Evolutionary conservation across 2,329 filamentous ascomycete genomes (phyloP), one percentile per base, ranked within the genome.

Genomic region (Colletotrichum somersetense): DNA sequence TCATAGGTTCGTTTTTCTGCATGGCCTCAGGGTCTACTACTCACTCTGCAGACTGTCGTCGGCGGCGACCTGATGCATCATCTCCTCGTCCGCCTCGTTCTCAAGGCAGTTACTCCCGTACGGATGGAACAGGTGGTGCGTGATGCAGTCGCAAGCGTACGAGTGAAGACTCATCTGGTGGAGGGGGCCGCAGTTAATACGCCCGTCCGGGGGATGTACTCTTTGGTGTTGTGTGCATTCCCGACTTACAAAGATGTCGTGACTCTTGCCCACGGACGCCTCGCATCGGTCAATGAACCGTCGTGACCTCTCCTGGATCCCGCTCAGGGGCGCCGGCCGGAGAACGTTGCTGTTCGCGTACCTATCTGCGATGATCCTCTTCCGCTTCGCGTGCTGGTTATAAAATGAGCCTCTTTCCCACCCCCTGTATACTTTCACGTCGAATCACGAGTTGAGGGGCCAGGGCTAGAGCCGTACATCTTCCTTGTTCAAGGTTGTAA

Each of bases 341-440:
- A 92, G 85, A 62, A 93, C 83, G 76, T 92, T 93, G 66, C 87
- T 89, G 79, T 92, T 93, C 40, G 91, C 89, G 78, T 93, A 93
- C 40, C 90, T 85, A 76, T 92, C 89, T 1, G 91, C 91, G 56
- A 93, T 83, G 59, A 91, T 82, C 38, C 90, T 85, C 77, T 90
- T 92, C 71, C 89, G 86, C 74, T 86, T 88, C 40, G 88, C 88
- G 77, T 93, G 91, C 88, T 91, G 62, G 26, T 18, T 12, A 52
- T 26, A 23, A 35, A 2, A 30, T 72, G 33, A 72, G 58, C 23
- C 33, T 38, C 11, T 40, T 26, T 12, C 16, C 16, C 10, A 12
- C 33, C 23, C 40, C 11, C 77, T 26, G 16, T 16, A 6, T 23
- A 46, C 12, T 77, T n/a, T n/a, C 16, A 10, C 5, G 14, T 40